Conservation (phyloP, 2,329 filamentous ascomycete genomes). For the Massarina eburnea region DNA sequence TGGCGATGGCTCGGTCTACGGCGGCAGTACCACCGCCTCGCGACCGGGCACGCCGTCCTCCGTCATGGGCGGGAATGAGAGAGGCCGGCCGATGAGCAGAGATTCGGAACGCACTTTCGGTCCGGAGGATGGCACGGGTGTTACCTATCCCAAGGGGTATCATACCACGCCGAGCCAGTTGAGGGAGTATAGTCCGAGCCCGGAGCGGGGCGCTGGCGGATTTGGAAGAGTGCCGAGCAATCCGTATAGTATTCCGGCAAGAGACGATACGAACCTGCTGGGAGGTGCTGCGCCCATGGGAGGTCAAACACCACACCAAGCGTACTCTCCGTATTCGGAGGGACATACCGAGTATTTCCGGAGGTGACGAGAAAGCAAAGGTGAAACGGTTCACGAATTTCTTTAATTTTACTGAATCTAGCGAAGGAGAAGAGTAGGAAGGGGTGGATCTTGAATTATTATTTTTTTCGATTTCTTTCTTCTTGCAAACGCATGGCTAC, state of each 20-base stretch:
- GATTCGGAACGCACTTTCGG: constrained; percentile 31
- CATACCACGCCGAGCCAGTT: constrained; percentile 48
- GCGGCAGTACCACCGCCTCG: constrained; percentile 54
- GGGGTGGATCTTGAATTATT: background rate
- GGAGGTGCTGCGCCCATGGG: constrained; percentile 40
- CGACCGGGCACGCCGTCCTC: constrained; percentile 63
- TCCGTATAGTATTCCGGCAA: constrained; percentile 19
- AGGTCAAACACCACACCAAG: constrained; percentile 13
- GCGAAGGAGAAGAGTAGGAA: background rate
- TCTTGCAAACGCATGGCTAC: background rate
- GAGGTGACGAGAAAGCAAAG: background rate
- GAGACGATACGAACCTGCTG: constrained; percentile 29
- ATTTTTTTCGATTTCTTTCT: background rate
- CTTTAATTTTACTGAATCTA: constrained; percentile 1
- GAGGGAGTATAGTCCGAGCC: constrained; percentile 47
- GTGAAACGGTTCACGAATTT: constrained; percentile 1
- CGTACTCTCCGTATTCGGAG: constrained; percentile 35
- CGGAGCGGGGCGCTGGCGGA: constrained; percentile 23
- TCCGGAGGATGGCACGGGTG: constrained; percentile 34
- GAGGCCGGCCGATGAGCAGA: constrained; percentile 24
- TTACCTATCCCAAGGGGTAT: constrained; percentile 51
- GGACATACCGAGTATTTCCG: constrained; percentile 26
- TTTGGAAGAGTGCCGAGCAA: constrained; percentile 18
- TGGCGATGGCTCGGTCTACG: constrained; percentile 63
- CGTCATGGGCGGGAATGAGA: constrained; percentile 22